Evolutionary conservation across 2,329 filamentous ascomycete genomes (phyloP), one percentile per base, ranked within the genome.

Genomic region (Fusarium napiforme): DNA sequence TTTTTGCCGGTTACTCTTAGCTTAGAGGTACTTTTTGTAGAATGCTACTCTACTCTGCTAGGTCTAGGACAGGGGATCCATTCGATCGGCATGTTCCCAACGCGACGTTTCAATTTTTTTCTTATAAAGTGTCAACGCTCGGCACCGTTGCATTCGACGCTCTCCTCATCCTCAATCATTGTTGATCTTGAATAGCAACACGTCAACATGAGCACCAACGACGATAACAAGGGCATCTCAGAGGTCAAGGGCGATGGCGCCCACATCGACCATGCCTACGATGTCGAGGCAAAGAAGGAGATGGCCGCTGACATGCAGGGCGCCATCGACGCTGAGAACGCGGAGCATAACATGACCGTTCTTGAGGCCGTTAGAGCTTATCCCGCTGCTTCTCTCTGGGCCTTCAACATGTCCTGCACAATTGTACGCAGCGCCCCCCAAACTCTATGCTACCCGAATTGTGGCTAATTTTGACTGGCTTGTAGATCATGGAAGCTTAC

Each of bases 401-500:
- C 84, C 1, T 85, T 86, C 53, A 78, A 81, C 73, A 86, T 86
- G 84, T 87, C 83, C 52, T 87, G 84, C 75, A 86, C 85, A 9
- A 87, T 87, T 76, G 85, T 86, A 52, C 9, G n/a, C 26, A 9
- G 15, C 57, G 49, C 40, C 36, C 23, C 46, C 46, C 9, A 32
- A 11, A 16, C 7, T 23, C 9, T 19, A 14, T 11, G 10, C 28
- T 37, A 9, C 7, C 28, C 30, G 42, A 18, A 26, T 21, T 61
- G 7, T 45, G 45, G 18, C 49, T 36, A 42, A 57, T 36, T 16
- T 16, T 57, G 7, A 30, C n/a, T 67, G 36, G 19, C 7, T 8
- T 32, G 10, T 21, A 86, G 85, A 83, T 87, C 64, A 87, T 87
- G 85, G 85, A 87, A 69, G 83, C 84, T 1, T 87, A 85, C 79